Conservation (phyloP, 345 rosid species). For the Ceriops decandra region DNA sequence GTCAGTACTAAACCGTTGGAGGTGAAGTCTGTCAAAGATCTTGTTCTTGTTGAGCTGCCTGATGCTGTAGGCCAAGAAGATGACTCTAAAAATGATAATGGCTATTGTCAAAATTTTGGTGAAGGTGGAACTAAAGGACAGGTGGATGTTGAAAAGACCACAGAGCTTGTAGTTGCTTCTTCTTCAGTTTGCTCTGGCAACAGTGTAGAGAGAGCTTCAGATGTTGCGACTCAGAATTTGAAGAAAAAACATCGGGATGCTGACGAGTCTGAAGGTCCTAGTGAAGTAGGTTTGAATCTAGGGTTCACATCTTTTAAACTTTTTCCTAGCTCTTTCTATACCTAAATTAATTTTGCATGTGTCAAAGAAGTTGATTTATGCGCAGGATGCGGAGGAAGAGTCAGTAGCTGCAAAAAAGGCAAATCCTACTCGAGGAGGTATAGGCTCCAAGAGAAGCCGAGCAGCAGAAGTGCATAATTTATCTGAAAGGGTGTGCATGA, state of each 20-base stretch:
- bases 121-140: conserved; percentile 39
- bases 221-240: conserved; percentile 44
- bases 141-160: conserved; percentile 47
- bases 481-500: conserved; percentile 84
- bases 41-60: conserved; percentile 30
- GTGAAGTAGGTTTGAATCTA: conserved; percentile 53
- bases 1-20: conserved; percentile 33
- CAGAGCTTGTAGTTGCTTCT: conserved; percentile 46
- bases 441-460: conserved; percentile 72
- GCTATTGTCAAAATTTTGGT: conserved; percentile 14
- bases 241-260: conserved; percentile 59
- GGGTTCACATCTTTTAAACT: background rate
- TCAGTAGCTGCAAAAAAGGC: conserved; percentile 42
- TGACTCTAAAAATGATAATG: conserved; percentile 24
- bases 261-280: conserved; percentile 62
- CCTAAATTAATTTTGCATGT: conserved; percentile 6
- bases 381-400: conserved; percentile 78
- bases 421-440: conserved; percentile 39
- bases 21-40: conserved; percentile 31
- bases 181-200: conserved; percentile 82
- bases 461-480: conserved; percentile 94
- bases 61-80: conserved; percentile 34
- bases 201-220: conserved; percentile 52
- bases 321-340: background rate
- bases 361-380: conserved; percentile 3